Conservation (phyloP, 1,284 basidiomycete genomes). For the Afroboletus lepidellus region DNA sequence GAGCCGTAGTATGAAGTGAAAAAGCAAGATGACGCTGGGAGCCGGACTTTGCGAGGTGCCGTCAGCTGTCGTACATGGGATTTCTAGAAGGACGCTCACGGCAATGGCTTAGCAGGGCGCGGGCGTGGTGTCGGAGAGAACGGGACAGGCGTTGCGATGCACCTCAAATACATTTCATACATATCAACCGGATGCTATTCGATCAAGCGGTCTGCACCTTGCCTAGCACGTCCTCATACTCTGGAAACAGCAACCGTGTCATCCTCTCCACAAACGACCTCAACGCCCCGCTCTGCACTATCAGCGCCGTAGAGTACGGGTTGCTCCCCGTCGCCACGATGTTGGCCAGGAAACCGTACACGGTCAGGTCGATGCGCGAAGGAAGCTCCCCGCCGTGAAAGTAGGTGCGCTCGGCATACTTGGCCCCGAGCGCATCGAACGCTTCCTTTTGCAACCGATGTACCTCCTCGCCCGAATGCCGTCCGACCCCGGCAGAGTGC, state of each 20-base stretch:
- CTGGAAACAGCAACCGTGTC: conserved; percentile 30
- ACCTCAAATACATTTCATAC: too few relatives aligned
- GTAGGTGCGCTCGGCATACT: conserved; percentile 22
- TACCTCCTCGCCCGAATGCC: conserved; percentile 34
- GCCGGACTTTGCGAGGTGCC: conserved; percentile 11
- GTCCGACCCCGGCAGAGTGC: conserved; percentile 28
- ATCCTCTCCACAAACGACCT: conserved; percentile 24
- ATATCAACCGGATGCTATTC: not conserved
- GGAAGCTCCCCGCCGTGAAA: conserved; percentile 29
- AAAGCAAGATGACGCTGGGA: conserved; percentile 2
- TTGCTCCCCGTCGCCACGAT: conserved; percentile 22
- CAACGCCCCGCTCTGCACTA: conserved; percentile 23
- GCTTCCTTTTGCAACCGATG: conserved; percentile 32
- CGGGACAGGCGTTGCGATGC: conserved; percentile 16
- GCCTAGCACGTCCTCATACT: conserved; percentile 22
- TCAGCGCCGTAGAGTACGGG: conserved; percentile 28
- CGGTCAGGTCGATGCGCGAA: conserved; percentile 33
- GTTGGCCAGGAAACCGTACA: conserved; percentile 34
- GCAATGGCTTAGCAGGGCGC: not conserved
- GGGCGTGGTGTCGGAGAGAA: not conserved
- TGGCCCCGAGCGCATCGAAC: conserved; percentile 31
- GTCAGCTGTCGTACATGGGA: conserved; percentile 9
- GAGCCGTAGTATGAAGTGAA: not conserved
- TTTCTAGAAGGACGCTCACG: conserved; percentile 13
- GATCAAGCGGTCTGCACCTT: conserved; percentile 7